phyloP scores from a whole-genome alignment of 2,329 filamentous ascomycete genomes.

The Talaromyces sp. region DNA sequence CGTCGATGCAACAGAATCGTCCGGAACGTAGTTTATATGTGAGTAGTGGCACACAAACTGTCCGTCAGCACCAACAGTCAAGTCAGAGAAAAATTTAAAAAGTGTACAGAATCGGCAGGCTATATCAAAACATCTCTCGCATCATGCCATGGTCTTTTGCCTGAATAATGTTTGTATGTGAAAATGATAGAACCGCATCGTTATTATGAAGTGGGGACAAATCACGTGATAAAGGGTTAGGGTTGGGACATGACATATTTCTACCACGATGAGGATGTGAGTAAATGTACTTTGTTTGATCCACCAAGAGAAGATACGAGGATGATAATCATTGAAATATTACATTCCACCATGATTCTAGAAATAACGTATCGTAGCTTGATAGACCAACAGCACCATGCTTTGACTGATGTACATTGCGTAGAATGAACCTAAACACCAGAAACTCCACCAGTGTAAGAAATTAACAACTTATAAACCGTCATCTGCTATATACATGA shows the following conservation, averaged over 20 bases:
- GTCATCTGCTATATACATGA: slow-evolving; percentile 6
- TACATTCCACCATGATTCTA: neutral
- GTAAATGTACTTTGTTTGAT: neutral
- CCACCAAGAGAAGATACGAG: neutral
- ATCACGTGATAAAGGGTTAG: slow-evolving; percentile 9
- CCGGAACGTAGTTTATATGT: neutral
- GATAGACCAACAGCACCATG: slow-evolving; percentile 6
- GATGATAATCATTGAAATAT: neutral
- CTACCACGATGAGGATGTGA: no score
- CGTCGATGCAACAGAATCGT: neutral
- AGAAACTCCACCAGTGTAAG: slow-evolving; percentile 8
- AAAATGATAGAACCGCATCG: neutral
- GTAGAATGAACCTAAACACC: neutral
- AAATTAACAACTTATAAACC: neutral
- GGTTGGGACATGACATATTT: neutral
- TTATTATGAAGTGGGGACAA: neutral
- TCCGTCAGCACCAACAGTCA: neutral
- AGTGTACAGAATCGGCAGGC: neutral
- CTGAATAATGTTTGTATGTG: no score
- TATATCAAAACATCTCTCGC: neutral
- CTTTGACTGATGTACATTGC: slow-evolving; percentile 4
- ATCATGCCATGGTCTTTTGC: neutral
- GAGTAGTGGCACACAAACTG: neutral
- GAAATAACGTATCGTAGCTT: neutral
- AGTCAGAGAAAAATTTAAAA: no score